Evolutionary conservation across 345 rosid species (phyloP).

Genomic region (Rhodomyrtus tomentosa): DNA sequence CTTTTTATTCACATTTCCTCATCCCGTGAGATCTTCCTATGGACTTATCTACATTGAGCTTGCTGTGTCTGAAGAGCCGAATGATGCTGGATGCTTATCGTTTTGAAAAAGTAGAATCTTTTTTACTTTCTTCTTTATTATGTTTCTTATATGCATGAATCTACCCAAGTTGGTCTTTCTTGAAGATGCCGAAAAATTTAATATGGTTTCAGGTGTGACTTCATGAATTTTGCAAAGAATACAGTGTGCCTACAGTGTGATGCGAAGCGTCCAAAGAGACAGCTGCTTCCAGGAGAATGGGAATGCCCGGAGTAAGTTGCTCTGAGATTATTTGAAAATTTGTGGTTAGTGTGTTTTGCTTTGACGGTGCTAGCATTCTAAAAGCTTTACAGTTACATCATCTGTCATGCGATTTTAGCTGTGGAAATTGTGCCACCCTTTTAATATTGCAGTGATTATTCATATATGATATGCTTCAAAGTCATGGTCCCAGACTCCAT

Average conservation of each 20-base stretch:
- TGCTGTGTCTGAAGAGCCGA: neutral
- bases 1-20: neutral
- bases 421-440: neutral
- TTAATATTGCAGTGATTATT: neutral
- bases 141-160: neutral
- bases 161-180: neutral
- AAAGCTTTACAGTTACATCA: neutral
- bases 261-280: slow-evolving; percentile 94
- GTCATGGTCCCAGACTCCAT: neutral
- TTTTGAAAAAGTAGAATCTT: neutral
- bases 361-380: neutral
- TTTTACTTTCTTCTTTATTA: neutral
- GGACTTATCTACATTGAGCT: neutral
- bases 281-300: slow-evolving; percentile 99
- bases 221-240: slow-evolving; percentile 97
- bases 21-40: neutral
- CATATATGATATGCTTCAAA: neutral
- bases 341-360: neutral
- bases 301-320: slow-evolving; percentile 93
- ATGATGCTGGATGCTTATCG: neutral
- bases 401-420: neutral
- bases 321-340: neutral
- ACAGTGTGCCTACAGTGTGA: slow-evolving; percentile 89
- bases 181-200: neutral
- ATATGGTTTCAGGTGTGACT: slow-evolving; percentile 62